Evolutionary conservation across 352 stramenopile species (phyloP).

Genomic region (Phytophthora parvispora): DNA sequence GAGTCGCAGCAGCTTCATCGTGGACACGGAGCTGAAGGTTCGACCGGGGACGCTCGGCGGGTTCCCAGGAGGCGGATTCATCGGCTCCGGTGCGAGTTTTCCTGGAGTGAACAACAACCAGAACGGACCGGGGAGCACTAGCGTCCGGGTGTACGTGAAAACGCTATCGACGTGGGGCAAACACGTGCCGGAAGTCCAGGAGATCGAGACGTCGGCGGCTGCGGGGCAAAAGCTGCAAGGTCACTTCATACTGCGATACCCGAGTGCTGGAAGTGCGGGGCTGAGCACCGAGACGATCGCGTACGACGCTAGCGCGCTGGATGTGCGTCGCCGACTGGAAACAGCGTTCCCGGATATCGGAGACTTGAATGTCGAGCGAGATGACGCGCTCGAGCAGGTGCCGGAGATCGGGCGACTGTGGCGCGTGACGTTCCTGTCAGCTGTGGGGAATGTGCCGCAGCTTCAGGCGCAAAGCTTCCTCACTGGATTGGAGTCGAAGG

Average conservation of each 20-base stretch:
- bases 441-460: slow-evolving; percentile 85
- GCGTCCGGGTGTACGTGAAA: slow-evolving; percentile 92
- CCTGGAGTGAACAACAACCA: slow-evolving; percentile 85
- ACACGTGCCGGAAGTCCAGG: slow-evolving; percentile 92
- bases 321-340: slow-evolving; percentile 67
- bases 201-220: slow-evolving; percentile 84
- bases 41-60: slow-evolving; percentile 93
- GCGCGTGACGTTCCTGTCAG: slow-evolving; percentile 92
- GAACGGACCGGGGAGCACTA: slow-evolving; percentile 95
- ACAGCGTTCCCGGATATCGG: slow-evolving; percentile 62
- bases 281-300: slow-evolving; percentile 59
- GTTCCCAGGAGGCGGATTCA: slow-evolving; percentile 92
- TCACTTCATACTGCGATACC: slow-evolving; percentile 67
- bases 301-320: slow-evolving; percentile 79
- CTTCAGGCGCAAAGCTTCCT: slow-evolving; percentile 81
- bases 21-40: slow-evolving; percentile 90
- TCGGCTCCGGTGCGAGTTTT: slow-evolving; percentile 55
- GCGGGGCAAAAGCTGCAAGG: slow-evolving; percentile 91
- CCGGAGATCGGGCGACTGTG: slow-evolving; percentile 83
- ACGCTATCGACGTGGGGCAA: slow-evolving; percentile 92
- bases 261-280: slow-evolving; percentile 9
- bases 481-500: slow-evolving; percentile 76
- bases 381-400: slow-evolving; percentile 64
- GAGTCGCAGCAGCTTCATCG: slow-evolving; percentile 91
- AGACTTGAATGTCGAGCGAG: slow-evolving; percentile 56